These are phyloP conservation scores for Lathyrus aphaca DNA, from an alignment of 306 rosid genomes.

Conservation along the genomic window DNA sequence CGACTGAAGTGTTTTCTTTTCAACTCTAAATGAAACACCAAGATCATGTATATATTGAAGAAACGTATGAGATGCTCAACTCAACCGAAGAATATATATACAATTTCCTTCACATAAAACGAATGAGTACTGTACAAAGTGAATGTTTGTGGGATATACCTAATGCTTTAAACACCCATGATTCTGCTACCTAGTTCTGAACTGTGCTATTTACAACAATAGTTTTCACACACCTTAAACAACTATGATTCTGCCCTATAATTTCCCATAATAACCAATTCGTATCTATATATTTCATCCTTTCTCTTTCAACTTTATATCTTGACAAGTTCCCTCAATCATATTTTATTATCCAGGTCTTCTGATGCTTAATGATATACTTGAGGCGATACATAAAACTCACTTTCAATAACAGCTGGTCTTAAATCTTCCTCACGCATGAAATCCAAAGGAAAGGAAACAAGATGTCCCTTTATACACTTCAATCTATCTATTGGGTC, in stretches of 20 bases:
- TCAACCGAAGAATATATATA: constrained; percentile 36
- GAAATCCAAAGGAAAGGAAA: constrained; percentile 89
- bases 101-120: constrained; percentile 39
- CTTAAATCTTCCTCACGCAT: constrained; percentile 89
- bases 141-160: constrained; percentile 15
- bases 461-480: constrained; percentile 80
- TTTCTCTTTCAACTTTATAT: constrained; percentile 25
- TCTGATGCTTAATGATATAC: constrained; percentile 64
- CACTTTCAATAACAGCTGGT: constrained; percentile 93
- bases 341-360: background rate
- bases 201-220: constrained; percentile 16
- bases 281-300: constrained; percentile 8
- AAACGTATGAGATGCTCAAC: background rate
- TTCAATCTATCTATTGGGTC: constrained; percentile 65
- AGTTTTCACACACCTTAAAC: constrained; percentile 33
- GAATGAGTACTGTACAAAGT: constrained; percentile 36
- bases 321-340: constrained; percentile 9
- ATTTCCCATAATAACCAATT: constrained; percentile 25
- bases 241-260: constrained; percentile 27
- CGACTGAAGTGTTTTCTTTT: no score
- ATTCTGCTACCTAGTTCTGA: constrained; percentile 10
- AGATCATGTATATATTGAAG: no score
- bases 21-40: no score
- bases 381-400: constrained; percentile 83
- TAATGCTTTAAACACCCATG: no score